Base-by-base conservation (phyloP, 1,139 yeast genomes). In the Pichia sp. region DNA sequence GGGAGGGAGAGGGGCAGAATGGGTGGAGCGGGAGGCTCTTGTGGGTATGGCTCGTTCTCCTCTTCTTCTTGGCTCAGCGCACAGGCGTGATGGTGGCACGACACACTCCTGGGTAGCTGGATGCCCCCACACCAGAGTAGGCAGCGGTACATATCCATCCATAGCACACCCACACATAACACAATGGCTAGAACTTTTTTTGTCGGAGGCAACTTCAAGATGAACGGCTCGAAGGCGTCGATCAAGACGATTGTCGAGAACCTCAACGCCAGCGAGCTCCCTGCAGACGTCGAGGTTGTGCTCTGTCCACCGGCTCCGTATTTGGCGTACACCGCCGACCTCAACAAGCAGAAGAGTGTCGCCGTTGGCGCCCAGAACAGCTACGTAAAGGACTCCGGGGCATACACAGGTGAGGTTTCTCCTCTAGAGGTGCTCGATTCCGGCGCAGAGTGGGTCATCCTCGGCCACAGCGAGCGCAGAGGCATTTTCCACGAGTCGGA, bases 401-500 rank as follows among this genome's bases (percentile, higher is more conserved):
- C 99, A 58, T 93, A 71, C 87, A 93, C 99, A 60, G 99, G 99
- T 71, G 99, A 95, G 78, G 83, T 87, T 69, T 85, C 96, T 55
- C 93, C 95, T 55, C 82, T 79, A 58, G 90, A 90, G 75, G 74
- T 93, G 70, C 85, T 87, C 77, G 99, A 93, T 71, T 80, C 86
- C 66, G 96, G 96, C 63, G 95, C 90, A 64, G 80, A 79, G 60
- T 95, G 98, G 98, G 95, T 93, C 61, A 83, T 93, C 69, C 79
- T 95, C 62, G 99, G 99, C 65, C 99, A 93, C 83, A 89, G 97
- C 58, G 99, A 93, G 80, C 91, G 99, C 82, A 89, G 99, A 79
- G 85, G 95, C 63, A 79, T 89, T 70, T 80, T 88, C 78, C 81
- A 85, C 73, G 99, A 93, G 78, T 71, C 87, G 56, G 96, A 90